Conservation (phyloP, 345 rosid species). For the Eucalyptus decipiens region DNA sequence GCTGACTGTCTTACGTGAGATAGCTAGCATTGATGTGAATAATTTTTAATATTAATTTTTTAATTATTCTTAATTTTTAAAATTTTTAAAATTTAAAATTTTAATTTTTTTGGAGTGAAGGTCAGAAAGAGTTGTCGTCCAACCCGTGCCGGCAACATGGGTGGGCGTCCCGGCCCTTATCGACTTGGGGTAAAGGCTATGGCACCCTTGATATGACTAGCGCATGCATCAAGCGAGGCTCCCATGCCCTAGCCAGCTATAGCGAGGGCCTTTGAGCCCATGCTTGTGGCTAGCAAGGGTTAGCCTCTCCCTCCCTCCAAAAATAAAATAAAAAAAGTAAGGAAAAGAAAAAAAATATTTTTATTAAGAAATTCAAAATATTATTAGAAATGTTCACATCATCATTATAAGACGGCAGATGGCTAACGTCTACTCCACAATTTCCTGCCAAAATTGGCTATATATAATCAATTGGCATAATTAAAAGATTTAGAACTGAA, state of each 20-base stretch:
- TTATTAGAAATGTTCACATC: background rate
- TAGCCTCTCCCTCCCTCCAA: background rate
- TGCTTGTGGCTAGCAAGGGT: background rate
- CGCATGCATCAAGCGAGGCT: fast-evolving
- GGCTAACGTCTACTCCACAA: fast-evolving
- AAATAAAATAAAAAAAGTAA: no score
- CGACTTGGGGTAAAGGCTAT: background rate
- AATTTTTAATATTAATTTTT: no score
- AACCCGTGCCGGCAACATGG: background rate
- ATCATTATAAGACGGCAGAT: no score
- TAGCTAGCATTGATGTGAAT: fast-evolving
- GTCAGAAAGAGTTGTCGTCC: background rate
- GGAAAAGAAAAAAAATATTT: no score
- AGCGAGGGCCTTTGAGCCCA: background rate
- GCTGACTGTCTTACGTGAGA: fast-evolving
- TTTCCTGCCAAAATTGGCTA: no score
- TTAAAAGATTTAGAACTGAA: no score
- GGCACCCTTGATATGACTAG: background rate
- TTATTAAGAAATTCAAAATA: no score
- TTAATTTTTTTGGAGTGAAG: background rate
- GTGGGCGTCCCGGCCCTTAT: no score
- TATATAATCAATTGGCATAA: no score
- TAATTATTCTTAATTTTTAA: no score
- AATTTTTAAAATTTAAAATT: no score
- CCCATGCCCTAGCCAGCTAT: background rate